Conservation (phyloP, 768 basidiomycete species). For the Lactarius sp. region DNA sequence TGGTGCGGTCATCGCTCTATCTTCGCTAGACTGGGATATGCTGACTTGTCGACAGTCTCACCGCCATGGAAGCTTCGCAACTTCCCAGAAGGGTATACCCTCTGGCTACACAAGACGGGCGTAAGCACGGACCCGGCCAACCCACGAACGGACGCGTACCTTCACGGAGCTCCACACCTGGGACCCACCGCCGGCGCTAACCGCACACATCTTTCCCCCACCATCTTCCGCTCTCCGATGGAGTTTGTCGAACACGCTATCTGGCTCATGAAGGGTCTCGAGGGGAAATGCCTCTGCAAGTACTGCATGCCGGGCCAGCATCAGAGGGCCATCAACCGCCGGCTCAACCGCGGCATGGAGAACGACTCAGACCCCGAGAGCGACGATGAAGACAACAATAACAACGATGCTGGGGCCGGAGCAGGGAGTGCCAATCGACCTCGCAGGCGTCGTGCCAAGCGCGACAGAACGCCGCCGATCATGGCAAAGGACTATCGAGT, state of each 20-base stretch:
- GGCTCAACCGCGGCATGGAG: not conserved
- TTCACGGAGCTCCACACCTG: conserved; percentile 9
- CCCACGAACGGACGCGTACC: conserved; percentile 14
- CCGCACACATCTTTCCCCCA: not conserved
- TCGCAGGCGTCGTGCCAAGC: not conserved
- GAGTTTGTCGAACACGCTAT: conserved; percentile 25
- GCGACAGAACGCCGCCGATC: not conserved
- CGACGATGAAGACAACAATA: not conserved
- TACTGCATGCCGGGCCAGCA: conserved; percentile 8
- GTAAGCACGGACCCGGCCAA: not conserved
- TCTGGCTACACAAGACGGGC: conserved; percentile 20
- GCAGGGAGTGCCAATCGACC: too few relatives aligned
- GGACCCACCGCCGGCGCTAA: not conserved
- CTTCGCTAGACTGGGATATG: not conserved
- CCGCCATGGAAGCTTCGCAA: not conserved
- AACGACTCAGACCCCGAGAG: not conserved
- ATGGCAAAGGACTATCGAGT: conserved; percentile 14
- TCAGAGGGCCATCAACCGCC: not conserved
- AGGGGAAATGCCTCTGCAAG: conserved; percentile 8
- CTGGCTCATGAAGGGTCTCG: conserved; percentile 19
- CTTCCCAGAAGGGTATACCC: conserved; percentile 8
- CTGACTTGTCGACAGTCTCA: not conserved
- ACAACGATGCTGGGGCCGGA: not conserved
- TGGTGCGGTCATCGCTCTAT: not conserved
- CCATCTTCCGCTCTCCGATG: conserved; percentile 20